Percentiles rank a stretch among this genome's conserved stretches.
phyloP scores from a whole-genome alignment of 1,284 basidiomycete genomes.

The Ceratobasidium sp. region DNA sequence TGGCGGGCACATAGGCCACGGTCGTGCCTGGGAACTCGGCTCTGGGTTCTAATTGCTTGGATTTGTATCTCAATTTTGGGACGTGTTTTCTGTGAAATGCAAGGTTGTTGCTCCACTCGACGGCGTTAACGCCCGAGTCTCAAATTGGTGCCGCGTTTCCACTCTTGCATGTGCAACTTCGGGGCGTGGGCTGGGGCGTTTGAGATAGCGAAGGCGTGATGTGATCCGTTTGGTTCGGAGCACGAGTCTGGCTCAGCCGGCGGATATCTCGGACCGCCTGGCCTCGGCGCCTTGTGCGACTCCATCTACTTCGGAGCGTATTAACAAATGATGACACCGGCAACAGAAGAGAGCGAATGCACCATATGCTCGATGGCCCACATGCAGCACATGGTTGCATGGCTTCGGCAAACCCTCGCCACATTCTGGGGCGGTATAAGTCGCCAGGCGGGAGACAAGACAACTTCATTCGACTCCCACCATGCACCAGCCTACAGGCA shows the following conservation, averaged over 20 bases:
- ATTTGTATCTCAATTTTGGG: conserved; percentile 18
- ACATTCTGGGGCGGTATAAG: conserved; percentile 13
- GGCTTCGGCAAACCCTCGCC: conserved; percentile 24
- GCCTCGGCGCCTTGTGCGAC: no score
- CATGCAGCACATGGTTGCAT: conserved; percentile 25
- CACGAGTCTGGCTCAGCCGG: no score
- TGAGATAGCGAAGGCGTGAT: background rate
- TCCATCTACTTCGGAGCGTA: background rate
- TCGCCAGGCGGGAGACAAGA: background rate
- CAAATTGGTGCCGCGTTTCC: no score
- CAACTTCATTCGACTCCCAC: background rate
- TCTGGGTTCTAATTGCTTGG: conserved; percentile 14
- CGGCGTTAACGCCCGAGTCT: background rate
- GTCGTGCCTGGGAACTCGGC: conserved; percentile 9
- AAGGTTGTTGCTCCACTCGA: background rate
- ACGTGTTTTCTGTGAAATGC: conserved; percentile 34
- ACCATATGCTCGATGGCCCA: conserved; percentile 26
- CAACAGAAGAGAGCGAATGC: conserved; percentile 2
- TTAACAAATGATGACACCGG: conserved; percentile 32
- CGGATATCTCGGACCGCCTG: no score
- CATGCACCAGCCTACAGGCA: conserved; percentile 30
- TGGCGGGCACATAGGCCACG: conserved; percentile 68
- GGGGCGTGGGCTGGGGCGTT: no score
- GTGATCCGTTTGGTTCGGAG: background rate
- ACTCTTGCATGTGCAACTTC: conserved; percentile 19